Evolutionary conservation across 164 flowering plant species (phyloP), one percentile per base, ranked within the genome.

Genomic region (Kalanchoe fedtschenkoi): DNA sequence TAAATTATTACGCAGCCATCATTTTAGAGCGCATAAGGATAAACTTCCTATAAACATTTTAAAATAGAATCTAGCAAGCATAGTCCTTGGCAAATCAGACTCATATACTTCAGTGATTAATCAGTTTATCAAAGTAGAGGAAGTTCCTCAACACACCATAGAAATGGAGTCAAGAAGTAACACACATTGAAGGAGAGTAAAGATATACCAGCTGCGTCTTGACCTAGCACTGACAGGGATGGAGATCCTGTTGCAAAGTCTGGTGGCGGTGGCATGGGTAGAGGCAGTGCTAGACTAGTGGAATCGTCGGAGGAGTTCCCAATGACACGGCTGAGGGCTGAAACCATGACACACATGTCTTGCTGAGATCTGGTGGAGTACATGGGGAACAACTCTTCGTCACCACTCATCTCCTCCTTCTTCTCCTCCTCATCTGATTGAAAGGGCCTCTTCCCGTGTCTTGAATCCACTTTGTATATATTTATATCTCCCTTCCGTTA

Each of bases 311-410:
- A 29, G 11, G 29, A 53, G 66, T 7, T 71, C 22, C 81, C 76
- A 7, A 85, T 81, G 14, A 81, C 87, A 58, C 78, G 91, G 69
- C 81, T 39, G 22, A 85, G 78, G 34, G 83, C 83, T 10, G 82
- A 78, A 29, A 85, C 88, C 82, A 83, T 77, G 37, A 81, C 76
- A 1, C 74, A 60, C 77, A 75, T 80, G 60, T 82, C 86, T 59
- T 83, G 78, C 21, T 80, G 78, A 7, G 84, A 81, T 57, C 82
- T 72, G 65, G 74, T 61, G 21, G 87, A 74, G 65, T 69, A 79
- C 16, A 75, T 29, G 0, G 80, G 79, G 41, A 78, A 81, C 15
- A 47, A 47, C 14, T 8, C 22, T 9, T 44, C 53, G 6, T 44
- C 53, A 8, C 24, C 54, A 47, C 54, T 14, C 1, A 28, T 21